Percentiles rank a stretch among this genome's conserved stretches.
phyloP scores from a whole-genome alignment of 2,329 filamentous ascomycete genomes.

The Tolypocladium guangdongense region DNA sequence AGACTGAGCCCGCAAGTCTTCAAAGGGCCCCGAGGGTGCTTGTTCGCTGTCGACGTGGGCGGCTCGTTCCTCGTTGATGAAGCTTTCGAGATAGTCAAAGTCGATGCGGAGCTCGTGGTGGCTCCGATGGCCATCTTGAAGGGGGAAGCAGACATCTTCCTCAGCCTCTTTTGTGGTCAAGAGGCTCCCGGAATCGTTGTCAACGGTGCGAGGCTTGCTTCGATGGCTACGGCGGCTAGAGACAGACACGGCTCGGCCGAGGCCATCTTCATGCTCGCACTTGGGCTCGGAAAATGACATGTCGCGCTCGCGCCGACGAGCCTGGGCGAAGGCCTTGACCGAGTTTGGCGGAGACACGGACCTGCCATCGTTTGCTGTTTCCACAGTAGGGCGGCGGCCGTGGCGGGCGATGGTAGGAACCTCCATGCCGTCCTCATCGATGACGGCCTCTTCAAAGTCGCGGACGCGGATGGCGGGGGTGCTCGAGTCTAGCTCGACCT shows the following conservation, averaged over 20 bases:
- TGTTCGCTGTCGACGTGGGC: conserved; percentile 38
- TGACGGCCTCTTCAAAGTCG: conserved; percentile 79
- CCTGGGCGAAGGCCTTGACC: conserved; percentile 91
- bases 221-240: conserved; percentile 50
- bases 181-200: conserved; percentile 50
- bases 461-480: conserved; percentile 42
- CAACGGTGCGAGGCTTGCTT: conserved; percentile 48
- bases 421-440: conserved; percentile 58
- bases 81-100: conserved; percentile 89
- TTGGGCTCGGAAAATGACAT: conserved; percentile 41
- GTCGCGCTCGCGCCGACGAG: conserved; percentile 72
- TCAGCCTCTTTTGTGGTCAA: conserved; percentile 62
- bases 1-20: conserved; percentile 20
- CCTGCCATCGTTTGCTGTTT: conserved; percentile 46
- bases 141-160: conserved; percentile 82
- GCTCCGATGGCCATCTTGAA: conserved; percentile 49
- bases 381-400: conserved; percentile 45
- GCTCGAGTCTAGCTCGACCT: conserved; percentile 27
- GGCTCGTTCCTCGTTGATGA: conserved; percentile 55
- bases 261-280: conserved; percentile 30
- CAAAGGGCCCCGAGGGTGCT: conserved; percentile 23
- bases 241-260: conserved; percentile 62
- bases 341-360: conserved; percentile 89
- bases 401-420: conserved; percentile 32
- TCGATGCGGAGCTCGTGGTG: conserved; percentile 74